Evolutionary conservation across 345 rosid species (phyloP).

Genomic region (Eucalyptus microcorys): DNA sequence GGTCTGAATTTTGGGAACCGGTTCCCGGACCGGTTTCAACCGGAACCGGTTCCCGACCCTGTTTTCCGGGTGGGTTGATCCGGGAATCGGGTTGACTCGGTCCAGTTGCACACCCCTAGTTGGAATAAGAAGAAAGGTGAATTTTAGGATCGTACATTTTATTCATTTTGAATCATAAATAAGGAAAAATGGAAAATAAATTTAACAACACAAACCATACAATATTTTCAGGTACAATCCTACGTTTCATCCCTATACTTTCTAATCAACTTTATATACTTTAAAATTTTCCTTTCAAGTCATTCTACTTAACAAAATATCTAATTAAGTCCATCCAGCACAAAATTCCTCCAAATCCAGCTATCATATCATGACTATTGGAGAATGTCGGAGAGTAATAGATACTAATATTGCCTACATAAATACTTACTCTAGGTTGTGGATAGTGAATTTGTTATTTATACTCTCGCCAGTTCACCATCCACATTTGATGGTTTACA

Average conservation of each 20-base stretch:
- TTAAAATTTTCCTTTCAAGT: not conserved
- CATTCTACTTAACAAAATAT: not conserved
- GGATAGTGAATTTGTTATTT: not conserved
- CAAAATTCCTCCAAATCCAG: not conserved
- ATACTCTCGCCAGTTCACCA: not conserved
- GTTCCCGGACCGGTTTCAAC: too few species aligned
- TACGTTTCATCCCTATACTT: not conserved
- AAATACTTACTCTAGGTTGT: not conserved
- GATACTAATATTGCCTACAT: not conserved
- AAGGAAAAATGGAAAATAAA: not conserved
- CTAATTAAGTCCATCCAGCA: not conserved
- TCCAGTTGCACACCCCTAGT: too few species aligned
- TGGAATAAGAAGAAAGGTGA: not conserved
- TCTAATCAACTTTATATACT: not conserved
- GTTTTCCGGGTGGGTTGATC: too few species aligned
- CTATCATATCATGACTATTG: not conserved
- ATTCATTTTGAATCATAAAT: not conserved
- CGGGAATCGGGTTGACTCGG: too few species aligned
- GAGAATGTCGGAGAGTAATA: not conserved
- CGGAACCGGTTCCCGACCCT: too few species aligned
- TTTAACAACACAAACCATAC: not conserved
- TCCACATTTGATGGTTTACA: not conserved
- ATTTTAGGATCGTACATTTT: not conserved
- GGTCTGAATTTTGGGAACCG: too few species aligned
- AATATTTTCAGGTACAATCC: not conserved